phyloP scores from a whole-genome alignment of 2,329 filamentous ascomycete genomes.

The Aspergillus bombycis region DNA sequence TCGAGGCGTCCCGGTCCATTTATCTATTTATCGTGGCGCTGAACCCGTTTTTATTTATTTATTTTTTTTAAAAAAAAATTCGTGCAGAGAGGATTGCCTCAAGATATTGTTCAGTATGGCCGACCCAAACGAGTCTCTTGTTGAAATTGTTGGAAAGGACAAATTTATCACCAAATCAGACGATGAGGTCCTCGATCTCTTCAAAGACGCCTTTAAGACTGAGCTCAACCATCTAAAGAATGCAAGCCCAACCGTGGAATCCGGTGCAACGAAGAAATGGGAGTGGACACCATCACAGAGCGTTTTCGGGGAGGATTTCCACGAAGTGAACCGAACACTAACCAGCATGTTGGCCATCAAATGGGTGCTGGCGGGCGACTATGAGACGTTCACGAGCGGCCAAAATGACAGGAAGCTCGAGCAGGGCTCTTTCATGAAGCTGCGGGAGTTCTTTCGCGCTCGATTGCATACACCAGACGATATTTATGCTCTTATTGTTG shows the following conservation, averaged over 20 bases:
- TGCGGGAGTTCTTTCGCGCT: conserved; percentile 27
- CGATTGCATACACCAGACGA: conserved; percentile 22
- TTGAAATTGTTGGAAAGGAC: neutral
- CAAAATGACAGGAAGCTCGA: conserved; percentile 31
- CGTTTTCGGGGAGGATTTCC: conserved; percentile 29
- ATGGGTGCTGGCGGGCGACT: conserved; percentile 42
- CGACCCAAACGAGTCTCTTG: neutral
- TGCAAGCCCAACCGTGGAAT: conserved; percentile 13
- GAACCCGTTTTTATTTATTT: neutral
- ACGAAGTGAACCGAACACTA: conserved; percentile 46
- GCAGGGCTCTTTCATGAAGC: conserved; percentile 32
- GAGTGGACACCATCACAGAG: conserved; percentile 6
- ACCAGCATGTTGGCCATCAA: conserved; percentile 40
- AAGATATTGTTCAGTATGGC: neutral
- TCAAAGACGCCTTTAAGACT: neutral
- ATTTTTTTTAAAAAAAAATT: neutral
- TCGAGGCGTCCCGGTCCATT: neutral
- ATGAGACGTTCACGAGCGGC: conserved; percentile 33
- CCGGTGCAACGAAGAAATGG: neutral
- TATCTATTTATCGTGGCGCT: neutral
- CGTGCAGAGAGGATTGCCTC: neutral
- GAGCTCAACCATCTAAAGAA: conserved; percentile 12
- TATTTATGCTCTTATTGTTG: conserved; percentile 36
- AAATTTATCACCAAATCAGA: neutral
- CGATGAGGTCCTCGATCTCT: neutral